A percentile compares a stretch with the other conserved stretches of the same genome.
phyloP scores from a whole-genome alignment of 108 stramenopile genomes.

The Fragilaria crotonensis region DNA sequence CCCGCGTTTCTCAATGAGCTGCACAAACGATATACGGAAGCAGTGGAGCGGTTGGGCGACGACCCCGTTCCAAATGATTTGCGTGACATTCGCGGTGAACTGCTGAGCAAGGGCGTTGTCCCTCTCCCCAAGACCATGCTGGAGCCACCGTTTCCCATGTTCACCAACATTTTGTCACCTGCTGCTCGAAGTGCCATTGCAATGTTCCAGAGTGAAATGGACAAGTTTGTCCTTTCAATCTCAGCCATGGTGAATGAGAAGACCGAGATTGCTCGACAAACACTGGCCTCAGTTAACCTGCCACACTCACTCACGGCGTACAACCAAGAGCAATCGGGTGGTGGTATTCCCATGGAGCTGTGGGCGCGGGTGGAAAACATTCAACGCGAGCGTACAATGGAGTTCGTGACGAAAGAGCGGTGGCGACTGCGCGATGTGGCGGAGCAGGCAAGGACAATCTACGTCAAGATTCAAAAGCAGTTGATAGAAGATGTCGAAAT shows the following conservation, averaged over 20 bases:
- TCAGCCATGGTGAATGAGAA: conserved; percentile 17
- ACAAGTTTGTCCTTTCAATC: conserved; percentile 16
- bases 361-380: conserved; percentile 37
- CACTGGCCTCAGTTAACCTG: conserved; percentile 29
- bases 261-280: conserved; percentile 24
- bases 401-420: conserved; percentile 27
- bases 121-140: conserved; percentile 1
- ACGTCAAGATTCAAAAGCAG: conserved; percentile 15
- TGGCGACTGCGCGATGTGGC: conserved; percentile 47
- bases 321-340: conserved; percentile 27
- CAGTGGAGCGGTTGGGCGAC: conserved; percentile 11
- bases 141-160: conserved; percentile 1
- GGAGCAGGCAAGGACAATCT: conserved; percentile 26
- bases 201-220: conserved; percentile 25
- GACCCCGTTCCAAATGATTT: conserved; percentile 1
- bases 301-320: conserved; percentile 49
- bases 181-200: conserved; percentile 17
- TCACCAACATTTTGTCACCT: conserved; percentile 7
- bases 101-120: neutral
- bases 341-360: conserved; percentile 35
- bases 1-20: neutral
- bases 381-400: conserved; percentile 22
- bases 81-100: neutral
- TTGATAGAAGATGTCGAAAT: conserved; percentile 35
- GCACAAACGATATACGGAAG: neutral